phyloP scores from a whole-genome alignment of 2,329 filamentous ascomycete species.

The Penicillium vulpinum region DNA sequence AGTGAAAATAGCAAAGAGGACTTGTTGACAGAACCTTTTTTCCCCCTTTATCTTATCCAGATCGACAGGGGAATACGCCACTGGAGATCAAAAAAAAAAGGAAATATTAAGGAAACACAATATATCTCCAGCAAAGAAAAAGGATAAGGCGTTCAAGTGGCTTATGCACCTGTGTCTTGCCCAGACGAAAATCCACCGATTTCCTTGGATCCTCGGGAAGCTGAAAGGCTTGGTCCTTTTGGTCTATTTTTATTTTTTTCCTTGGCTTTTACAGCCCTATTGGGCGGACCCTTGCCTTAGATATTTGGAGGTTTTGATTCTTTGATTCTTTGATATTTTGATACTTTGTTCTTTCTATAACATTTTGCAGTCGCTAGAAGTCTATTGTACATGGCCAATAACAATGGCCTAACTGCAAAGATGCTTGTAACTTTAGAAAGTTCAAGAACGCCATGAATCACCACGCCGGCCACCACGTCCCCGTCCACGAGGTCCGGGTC shows the following conservation, averaged over 20 bases:
- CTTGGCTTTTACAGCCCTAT: background rate
- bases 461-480: slow-evolving; percentile 35
- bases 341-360: background rate
- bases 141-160: background rate
- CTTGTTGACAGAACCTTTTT: slow-evolving; percentile 11
- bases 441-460: slow-evolving; percentile 25
- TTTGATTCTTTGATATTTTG: background rate
- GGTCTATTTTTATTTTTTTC: slow-evolving; percentile 8
- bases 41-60: slow-evolving; percentile 24
- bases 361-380: background rate
- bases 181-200: background rate
- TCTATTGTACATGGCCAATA: slow-evolving; percentile 18
- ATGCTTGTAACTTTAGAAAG: slow-evolving; percentile 7
- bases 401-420: background rate
- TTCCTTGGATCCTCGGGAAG: background rate
- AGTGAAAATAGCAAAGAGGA: slow-evolving; percentile 2
- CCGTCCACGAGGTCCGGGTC: slow-evolving; percentile 31
- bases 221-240: slow-evolving; percentile 6
- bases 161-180: background rate
- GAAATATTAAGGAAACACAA: background rate
- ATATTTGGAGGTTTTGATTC: background rate
- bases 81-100: slow-evolving; percentile 5
- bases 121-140: background rate
- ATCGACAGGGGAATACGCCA: slow-evolving; percentile 18
- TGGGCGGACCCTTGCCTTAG: background rate